These are phyloP conservation scores for Cryphonectria nitschkei DNA, from an alignment of 2,329 filamentous ascomycete species.

Conservation along the genomic window DNA sequence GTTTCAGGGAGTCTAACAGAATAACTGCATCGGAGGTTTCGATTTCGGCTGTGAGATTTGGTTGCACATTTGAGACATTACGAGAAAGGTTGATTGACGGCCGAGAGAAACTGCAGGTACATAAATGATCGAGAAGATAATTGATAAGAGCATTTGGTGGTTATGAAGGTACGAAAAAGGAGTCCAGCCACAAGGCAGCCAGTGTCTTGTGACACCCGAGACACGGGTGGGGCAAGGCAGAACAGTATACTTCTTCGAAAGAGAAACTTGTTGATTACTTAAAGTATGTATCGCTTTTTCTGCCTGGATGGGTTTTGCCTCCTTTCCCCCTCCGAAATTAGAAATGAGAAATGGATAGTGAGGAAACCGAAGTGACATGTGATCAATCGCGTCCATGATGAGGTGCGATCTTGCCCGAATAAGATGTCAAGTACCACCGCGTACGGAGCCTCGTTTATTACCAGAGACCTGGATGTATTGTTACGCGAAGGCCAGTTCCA, in stretches of 20 bases:
- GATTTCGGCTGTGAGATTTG: neutral
- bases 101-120: neutral
- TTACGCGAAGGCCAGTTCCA: neutral
- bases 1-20: neutral
- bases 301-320: neutral
- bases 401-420: neutral
- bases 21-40: neutral
- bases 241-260: neutral
- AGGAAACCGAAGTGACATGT: neutral
- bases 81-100: neutral
- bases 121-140: neutral
- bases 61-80: neutral
- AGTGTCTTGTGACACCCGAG: neutral
- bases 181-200: no score
- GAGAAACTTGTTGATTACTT: neutral
- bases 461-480: conserved; percentile 6
- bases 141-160: neutral
- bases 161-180: neutral
- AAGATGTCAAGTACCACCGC: conserved; percentile 22
- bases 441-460: conserved; percentile 19
- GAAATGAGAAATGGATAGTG: neutral
- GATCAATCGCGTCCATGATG: neutral
- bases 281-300: neutral
- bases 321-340: neutral
- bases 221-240: neutral